Evolutionary conservation across 805 yeast species (phyloP), one percentile per base, ranked within the genome.

Genomic region (Naumovozyma castellii): DNA sequence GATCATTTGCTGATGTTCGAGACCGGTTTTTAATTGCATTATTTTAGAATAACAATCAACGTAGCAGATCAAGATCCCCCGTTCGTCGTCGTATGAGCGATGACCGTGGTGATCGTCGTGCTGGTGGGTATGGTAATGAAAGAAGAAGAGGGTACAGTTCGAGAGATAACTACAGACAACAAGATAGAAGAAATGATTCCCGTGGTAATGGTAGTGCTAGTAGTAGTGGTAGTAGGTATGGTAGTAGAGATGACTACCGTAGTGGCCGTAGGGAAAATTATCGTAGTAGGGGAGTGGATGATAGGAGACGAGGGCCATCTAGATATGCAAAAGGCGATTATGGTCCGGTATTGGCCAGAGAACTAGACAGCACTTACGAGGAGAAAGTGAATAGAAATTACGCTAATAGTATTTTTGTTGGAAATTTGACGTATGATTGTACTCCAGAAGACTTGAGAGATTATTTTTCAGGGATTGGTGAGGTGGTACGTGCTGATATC

Each of bases 401-500:
- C 56, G 72, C 70, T 36, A 79, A 80, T 55, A 78, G 85, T 43
- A 67, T 82, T 34, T 83, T 83, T 52, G 71, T 83, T 35, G 88
- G 90, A 6, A 82, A 82, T 56, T 66, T 83, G 40, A 84, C 88
- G 4, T 83, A 72, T 55, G 75, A 73, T 38, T 68, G 76, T 47
- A 71, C 77, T 27, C 72, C 83, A 50, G 62, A 66, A 37, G 80
- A 80, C 29, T 65, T 83, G 38, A 75, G 74, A 53, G 78, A 69
- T 14, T 68, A 72, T 46, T 83, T 83, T 59, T 62, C 68, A n/a
- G 62, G 61, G 19, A 72, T 72, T 31, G 87, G 87, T 34, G 73
- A 69, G 20, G 81, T 87, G 39, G 70, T 79, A 16, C 73, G 84
- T 47, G 94, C 95, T 3, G 96, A 87, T 59, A 80, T 88, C 39